Evolutionary conservation across 805 yeast species (phyloP).

Genomic region (Yarrowia deformans): DNA sequence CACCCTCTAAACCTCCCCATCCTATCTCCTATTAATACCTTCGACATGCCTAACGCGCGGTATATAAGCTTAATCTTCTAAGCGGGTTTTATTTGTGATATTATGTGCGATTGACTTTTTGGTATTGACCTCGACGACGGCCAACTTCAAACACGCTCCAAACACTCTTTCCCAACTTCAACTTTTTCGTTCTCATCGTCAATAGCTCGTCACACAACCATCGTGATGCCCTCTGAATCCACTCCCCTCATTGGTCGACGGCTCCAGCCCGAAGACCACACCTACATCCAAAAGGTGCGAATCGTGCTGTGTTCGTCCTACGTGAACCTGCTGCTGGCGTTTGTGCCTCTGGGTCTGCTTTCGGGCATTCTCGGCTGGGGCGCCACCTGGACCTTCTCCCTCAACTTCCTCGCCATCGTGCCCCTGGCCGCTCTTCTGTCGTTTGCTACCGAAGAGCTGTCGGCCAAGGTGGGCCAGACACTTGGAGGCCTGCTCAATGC

Average conservation of each 20-base stretch:
- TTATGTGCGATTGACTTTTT: constrained; percentile 1
- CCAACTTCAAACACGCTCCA: too few species aligned
- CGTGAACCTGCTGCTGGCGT: constrained; percentile 75
- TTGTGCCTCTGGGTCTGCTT: constrained; percentile 89
- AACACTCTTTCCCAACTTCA: too few species aligned
- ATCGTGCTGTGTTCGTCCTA: constrained; percentile 58
- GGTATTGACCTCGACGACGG: neutral
- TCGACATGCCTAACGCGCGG: constrained; percentile 11
- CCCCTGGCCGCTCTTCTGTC: constrained; percentile 92
- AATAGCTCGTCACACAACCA: neutral
- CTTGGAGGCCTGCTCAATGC: constrained; percentile 95
- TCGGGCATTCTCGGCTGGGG: constrained; percentile 68
- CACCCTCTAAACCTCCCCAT: neutral
- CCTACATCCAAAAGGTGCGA: constrained; percentile 27
- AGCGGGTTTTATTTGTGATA: constrained; percentile 13
- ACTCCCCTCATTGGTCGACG: constrained; percentile 38
- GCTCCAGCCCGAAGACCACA: constrained; percentile 25
- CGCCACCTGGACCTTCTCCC: constrained; percentile 63
- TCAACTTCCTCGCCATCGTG: constrained; percentile 88
- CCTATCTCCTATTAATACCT: neutral
- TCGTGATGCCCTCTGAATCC: constrained; percentile 24
- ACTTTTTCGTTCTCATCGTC: too few species aligned
- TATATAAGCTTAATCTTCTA: constrained; percentile 24
- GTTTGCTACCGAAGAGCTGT: constrained; percentile 90
- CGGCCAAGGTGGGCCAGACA: constrained; percentile 88